Conservation (phyloP, 106 monocot species). For the Gastrodia elata region DNA sequence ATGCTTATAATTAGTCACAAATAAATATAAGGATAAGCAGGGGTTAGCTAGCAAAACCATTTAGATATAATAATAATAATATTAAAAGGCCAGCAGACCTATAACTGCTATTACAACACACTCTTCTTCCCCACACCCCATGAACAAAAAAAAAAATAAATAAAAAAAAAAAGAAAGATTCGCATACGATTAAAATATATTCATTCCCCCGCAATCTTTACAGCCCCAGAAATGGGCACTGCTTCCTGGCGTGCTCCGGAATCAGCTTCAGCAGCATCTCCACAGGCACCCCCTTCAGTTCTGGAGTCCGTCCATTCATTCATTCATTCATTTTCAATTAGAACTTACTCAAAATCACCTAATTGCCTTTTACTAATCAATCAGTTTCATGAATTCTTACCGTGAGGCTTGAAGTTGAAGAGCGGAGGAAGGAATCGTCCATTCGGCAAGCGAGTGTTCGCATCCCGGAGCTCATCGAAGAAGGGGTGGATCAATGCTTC, state of each 20-base stretch:
- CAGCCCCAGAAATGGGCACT: conserved; percentile 44
- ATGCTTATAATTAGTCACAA: neutral
- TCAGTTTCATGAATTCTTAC: conserved; percentile 9
- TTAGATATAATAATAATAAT: no score
- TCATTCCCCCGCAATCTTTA: conserved; percentile 5
- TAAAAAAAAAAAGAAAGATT: neutral
- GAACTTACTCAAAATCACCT: neutral
- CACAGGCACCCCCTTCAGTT: conserved; percentile 40
- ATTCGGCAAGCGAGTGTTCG: conserved; percentile 46
- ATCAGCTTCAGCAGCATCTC: conserved; percentile 39
- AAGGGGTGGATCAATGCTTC: conserved; percentile 55
- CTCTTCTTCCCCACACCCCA: no score
- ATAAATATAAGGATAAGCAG: neutral
- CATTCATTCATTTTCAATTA: neutral
- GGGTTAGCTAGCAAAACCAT: neutral
- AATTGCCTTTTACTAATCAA: neutral
- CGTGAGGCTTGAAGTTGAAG: conserved; percentile 57
- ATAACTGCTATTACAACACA: conserved; percentile 3
- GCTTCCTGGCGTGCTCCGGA: conserved; percentile 62
- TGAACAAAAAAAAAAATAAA: no score
- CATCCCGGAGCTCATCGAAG: conserved; percentile 51
- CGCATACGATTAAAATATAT: neutral
- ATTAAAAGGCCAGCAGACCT: neutral
- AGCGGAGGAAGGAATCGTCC: conserved; percentile 52
- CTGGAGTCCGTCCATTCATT: no score